Base-by-base conservation (phyloP, 2,329 filamentous ascomycete species). In the Clonostachys chloroleuca region DNA sequence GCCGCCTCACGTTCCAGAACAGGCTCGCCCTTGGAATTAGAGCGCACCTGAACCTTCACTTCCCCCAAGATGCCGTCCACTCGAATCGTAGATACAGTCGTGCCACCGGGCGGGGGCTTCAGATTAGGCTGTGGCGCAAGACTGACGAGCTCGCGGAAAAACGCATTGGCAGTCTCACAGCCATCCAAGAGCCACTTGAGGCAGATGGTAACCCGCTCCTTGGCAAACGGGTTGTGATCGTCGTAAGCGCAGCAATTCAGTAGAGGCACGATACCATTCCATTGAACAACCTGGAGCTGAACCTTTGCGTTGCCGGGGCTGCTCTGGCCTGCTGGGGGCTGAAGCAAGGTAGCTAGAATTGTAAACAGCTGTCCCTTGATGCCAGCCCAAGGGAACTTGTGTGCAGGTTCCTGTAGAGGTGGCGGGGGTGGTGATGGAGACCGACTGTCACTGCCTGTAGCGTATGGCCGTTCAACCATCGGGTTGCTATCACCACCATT, bases 321-420 rank as follows among this genome's bases (percentile, higher is more conserved):
- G 50, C 71, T 77, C 47, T 77, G 73, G 6, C 80, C 75, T 0
- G 74, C 71, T 1, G 87, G 89, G 43, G 94, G 94, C 75, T 94
- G 95, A 5, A 96, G 84, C 1, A 97, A 80, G 1, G 87, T 90
- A 1, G 89, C 92, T 12, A 97, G 80, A 35, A 96, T 94, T 44
- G 94, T 85, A 12, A 97, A 87, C 40, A 95, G 91, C 49, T 96
- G 84, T 43, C 91, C 94, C 70, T 97, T 97, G 58, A 96, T 85
- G 47, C 94, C 80, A 2, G 77, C 68, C 82, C 82, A 86, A 1
- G 82, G 74, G 57, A 83, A 86, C 56, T 81, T 80, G 61, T 83
- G 74, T 0, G 82, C 80, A 1, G 77, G 75, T 37, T 85, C 81
- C 48, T 95, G 67, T 69, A 87, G 68, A 3, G 63, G 60, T 13